These are phyloP conservation scores for Trichosporon sp. DNA, from an alignment of 1,284 basidiomycete genomes.

Conservation along the genomic window DNA sequence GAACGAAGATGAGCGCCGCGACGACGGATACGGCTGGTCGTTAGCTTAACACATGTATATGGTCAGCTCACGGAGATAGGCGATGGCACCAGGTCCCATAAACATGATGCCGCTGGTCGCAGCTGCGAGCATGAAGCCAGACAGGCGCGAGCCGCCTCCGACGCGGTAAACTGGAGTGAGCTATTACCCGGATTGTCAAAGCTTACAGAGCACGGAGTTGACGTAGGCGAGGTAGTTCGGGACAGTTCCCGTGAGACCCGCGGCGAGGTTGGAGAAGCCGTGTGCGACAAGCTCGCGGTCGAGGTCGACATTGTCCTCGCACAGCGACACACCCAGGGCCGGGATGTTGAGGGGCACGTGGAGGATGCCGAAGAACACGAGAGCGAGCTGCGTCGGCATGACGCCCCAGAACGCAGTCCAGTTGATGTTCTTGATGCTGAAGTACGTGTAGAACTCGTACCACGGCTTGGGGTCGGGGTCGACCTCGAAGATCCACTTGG, in stretches of 20 bases:
- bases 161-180: slow-evolving; percentile 72
- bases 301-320: slow-evolving; percentile 83
- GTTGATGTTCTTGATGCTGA: slow-evolving; percentile 61
- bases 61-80: slow-evolving; percentile 71
- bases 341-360: slow-evolving; percentile 94
- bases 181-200: background rate
- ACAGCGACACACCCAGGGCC: slow-evolving; percentile 86
- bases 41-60: slow-evolving; percentile 2
- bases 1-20: slow-evolving; percentile 86
- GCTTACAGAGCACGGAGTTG: slow-evolving; percentile 73
- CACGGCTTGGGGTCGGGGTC: slow-evolving; percentile 61
- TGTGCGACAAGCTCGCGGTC: slow-evolving; percentile 90
- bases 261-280: slow-evolving; percentile 81
- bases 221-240: slow-evolving; percentile 62
- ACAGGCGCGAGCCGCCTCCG: slow-evolving; percentile 76
- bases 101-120: slow-evolving; percentile 71
- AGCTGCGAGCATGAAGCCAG: slow-evolving; percentile 78
- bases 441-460: slow-evolving; percentile 77
- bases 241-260: slow-evolving; percentile 72
- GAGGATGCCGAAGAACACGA: slow-evolving; percentile 59
- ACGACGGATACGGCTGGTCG: slow-evolving; percentile 76
- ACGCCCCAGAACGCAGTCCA: slow-evolving; percentile 67
- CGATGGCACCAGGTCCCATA: slow-evolving; percentile 67
- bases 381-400: slow-evolving; percentile 57
- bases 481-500: slow-evolving; percentile 89